Evolutionary conservation across 345 rosid genomes (phyloP), one percentile per base, ranked within the genome.

Genomic region (Eucalyptus sideroxylon): DNA sequence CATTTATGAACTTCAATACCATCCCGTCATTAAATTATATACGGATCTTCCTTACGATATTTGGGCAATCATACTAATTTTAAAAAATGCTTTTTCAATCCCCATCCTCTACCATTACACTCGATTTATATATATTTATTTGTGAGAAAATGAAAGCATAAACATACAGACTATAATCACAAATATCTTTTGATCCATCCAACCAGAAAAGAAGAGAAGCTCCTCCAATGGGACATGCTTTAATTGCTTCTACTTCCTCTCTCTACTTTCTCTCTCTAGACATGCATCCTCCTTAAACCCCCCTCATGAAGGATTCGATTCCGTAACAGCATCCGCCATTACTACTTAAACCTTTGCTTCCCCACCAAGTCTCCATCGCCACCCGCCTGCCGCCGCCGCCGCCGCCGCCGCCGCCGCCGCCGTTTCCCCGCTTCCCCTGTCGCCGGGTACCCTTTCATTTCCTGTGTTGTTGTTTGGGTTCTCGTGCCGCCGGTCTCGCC

Each of bases 21-120:
- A 31, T 69, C 11, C 2, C 0, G 0, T 67, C 6, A 31, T 67
- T 16, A 31, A 31, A 16, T 31, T 67, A 67, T 67, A 67, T 31
- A 16, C 1, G 1, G 0, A 67, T 67, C 37, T 31, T 31, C 0
- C 0, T 0, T 4, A 34, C 0, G 11, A 65, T 8, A 4, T 67
- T 16, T 0, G 31, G 80, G 17, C 3, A 31, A n/a, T n/a, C 7
- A 34, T 17, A 69, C 19, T n/a, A 30, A 65, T n/a, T 65, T 1
- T 4, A 65, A n/a, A 12, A 30, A 7, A 7, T 7, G 77, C 34
- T 3, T 3, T 69, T 17, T 69, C 5, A 65, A 2, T 2, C 37
- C n/a, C 16, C 31, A n/a, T n/a, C 37, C 17, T 65, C 31, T 0
- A 60, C 67, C 16, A 67, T 16, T 31, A 9, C 42, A 16, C 24